These are phyloP conservation scores for Aspergillus texensis DNA, from an alignment of 2,329 filamentous ascomycete genomes.

Conservation along the genomic window DNA sequence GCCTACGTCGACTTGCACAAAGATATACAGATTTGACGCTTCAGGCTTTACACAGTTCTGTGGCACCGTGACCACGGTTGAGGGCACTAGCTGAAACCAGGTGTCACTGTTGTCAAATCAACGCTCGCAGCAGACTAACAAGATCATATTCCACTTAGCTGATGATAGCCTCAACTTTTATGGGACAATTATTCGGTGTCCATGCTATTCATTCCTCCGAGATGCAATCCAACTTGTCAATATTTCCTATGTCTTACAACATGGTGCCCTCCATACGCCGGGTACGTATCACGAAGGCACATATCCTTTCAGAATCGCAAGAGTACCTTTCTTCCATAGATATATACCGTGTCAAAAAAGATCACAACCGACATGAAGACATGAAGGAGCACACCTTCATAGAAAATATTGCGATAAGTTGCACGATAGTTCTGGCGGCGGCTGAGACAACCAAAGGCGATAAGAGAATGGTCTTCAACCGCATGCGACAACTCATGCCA, in stretches of 20 bases:
- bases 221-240: neutral
- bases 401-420: neutral
- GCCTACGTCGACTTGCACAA: neutral
- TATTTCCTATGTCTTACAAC: neutral
- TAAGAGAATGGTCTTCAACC: too few relatives aligned
- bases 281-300: neutral
- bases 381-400: neutral
- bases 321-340: neutral
- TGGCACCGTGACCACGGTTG: too few relatives aligned
- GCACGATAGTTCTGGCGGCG: neutral
- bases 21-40: too few relatives aligned
- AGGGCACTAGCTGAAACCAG: too few relatives aligned
- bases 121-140: neutral
- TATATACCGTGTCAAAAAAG: too few relatives aligned
- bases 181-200: fast-evolving
- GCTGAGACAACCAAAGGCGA: too few relatives aligned
- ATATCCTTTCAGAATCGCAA: neutral
- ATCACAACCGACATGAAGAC: neutral
- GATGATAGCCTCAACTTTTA: fast-evolving
- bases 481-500: too few relatives aligned
- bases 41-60: too few relatives aligned
- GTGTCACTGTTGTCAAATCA: neutral
- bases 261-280: too few relatives aligned
- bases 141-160: too few relatives aligned
- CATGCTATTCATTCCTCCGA: neutral